Evolutionary conservation across 2,329 filamentous ascomycete species (phyloP), one percentile per base, ranked within the genome.

Genomic region (Arachnopeziza araneosa): DNA sequence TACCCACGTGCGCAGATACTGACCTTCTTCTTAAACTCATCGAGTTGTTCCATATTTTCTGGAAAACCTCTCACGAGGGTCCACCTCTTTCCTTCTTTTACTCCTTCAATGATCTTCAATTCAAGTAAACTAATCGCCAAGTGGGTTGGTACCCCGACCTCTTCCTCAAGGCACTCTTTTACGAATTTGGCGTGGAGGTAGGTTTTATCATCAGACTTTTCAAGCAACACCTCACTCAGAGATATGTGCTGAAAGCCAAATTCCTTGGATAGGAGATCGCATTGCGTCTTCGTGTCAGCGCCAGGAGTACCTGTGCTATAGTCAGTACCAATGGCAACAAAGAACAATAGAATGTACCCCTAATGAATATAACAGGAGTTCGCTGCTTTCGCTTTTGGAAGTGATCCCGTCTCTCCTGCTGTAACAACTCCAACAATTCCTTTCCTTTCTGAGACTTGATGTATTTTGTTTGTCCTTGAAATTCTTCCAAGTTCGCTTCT

Each of bases 361-460:
- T 54, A 30, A 54, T 30, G 26, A 54, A 54, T 14, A 54, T 54
- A 30, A 30, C n/a, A 26, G 52, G 52, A 54, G 52, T 54, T 54
- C 52, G 23, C 52, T 30, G 52, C 19, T 24, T 54, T 54, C 24
- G 23, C 52, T 54, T 54, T 54, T 26, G 26, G 52, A 54, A 54
- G 26, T 54, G 24, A 54, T 23, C 52, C n/a, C 21, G 52, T 36
- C 52, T 54, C 24, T 58, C 50, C 49, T 64, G 60, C 50, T 64
- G 63, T 44, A 58, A 32, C 50, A 64, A n/a, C 12, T 61, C 52
- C 26, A 63, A 36, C 36, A 61, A 52, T 22, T 63, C 56, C 52
- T 54, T 54, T 54, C 24, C 52, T 54, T 54, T 24, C 26, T 54
- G 12, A 26, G 52, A 30, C 10, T 26, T 22, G 26, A 54, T 36